Evolutionary conservation across 768 basidiomycete genomes (phyloP), one percentile per base, ranked within the genome.

Genomic region (Lactarius akahatsu): DNA sequence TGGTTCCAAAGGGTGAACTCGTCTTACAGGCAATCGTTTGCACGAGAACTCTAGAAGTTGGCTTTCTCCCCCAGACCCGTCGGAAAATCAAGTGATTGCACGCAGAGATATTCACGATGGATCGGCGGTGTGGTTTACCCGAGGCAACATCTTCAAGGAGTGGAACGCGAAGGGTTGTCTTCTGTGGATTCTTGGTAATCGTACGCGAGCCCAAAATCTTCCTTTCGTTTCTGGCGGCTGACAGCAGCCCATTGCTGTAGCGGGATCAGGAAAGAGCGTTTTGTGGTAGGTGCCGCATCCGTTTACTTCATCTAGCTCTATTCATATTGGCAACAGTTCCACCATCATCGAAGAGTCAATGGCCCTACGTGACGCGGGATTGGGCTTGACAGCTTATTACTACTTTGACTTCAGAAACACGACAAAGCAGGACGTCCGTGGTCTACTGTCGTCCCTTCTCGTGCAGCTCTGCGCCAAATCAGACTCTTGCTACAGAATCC

Each of bases 51-150:
- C 57, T 15, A 28, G 3, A 9, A 26, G 30, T 26, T 64, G 63
- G 63, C 63, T 64, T 30, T 57, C 63, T 8, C 63, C 63, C 6
- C 63, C 63, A 28, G 32, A 64, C 34, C 55, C 63, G 16, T 64
- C 63, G 1, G 32, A 40, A 52, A 64, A 64, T 34, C 63, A 64
- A 15, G 57, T 57, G 36, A 58, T 34, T 16, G 57, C 57, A 0
- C 9, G 32, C 30, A 18, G 3, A 1, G 4, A 3, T 45, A 15
- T 30, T 18, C 28, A 34, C n/a, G 54, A 30, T 1, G 40, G 63
- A 20, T 47, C 63, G 18, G 20, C 56, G 3, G 20, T n/a, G 8
- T 64, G 63, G 63, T 36, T 64, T 18, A 43, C 15, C 3, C 41
- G 15, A 20, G 32, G 56, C 15, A 11, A 0, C 11, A 43, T 0